Conservation (phyloP, 164 flowering plant species). For the Aristolochia fimbriata region DNA sequence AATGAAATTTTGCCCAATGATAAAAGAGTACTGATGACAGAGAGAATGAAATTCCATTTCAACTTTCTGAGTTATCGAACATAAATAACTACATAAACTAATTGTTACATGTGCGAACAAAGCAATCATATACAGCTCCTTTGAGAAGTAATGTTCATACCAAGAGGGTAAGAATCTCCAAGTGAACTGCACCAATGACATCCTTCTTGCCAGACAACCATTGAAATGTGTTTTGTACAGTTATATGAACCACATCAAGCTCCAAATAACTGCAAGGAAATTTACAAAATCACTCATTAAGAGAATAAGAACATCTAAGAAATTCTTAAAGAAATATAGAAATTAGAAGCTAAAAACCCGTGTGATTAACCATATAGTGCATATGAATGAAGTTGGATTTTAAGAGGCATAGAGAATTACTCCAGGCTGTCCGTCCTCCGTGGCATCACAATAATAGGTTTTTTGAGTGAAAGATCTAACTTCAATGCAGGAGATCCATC, state of each 20-base stretch:
- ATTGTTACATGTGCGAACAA: too few species aligned
- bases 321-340: not conserved
- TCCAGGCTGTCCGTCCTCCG: conserved; percentile 72
- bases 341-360: not conserved
- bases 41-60: too few species aligned
- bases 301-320: not conserved
- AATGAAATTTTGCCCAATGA: not conserved
- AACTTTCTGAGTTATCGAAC: too few species aligned
- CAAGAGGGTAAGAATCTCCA: conserved; percentile 60
- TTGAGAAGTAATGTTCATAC: conserved; percentile 22
- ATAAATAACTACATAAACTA: too few species aligned
- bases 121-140: not conserved
- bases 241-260: conserved; percentile 93
- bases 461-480: conserved; percentile 74
- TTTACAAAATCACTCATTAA: not conserved
- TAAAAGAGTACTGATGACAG: not conserved
- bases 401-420: conserved; percentile 30
- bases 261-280: conserved; percentile 61
- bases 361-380: too few species aligned
- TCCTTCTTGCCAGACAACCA: conserved; percentile 70
- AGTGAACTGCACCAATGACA: conserved; percentile 70
- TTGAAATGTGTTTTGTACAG: conserved; percentile 65
- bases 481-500: conserved; percentile 97
- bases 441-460: conserved; percentile 93
- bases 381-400: not conserved